Base-by-base conservation (phyloP, 192 early-diverging fungal genomes). In the Entomortierella lignicola region DNA sequence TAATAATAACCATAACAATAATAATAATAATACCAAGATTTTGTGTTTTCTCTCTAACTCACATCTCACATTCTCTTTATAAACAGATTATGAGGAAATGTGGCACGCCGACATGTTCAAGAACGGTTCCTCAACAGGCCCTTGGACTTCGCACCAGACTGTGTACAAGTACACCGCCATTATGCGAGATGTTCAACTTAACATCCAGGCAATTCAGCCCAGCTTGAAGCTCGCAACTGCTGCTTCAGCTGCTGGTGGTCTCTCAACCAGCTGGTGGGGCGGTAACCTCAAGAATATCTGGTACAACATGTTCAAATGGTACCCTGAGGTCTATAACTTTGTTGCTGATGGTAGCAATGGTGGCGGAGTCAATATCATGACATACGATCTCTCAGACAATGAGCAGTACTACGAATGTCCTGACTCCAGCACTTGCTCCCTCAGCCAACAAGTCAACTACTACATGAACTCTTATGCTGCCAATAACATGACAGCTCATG, bases 261-360 rank as follows among this genome's bases (percentile, higher is more conserved):
- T 79, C 18, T 79, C 75, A 20, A 79, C 75, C 63, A 69, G 60
- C 68, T 79, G 75, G 75, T 79, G 75, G 75, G 75, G 75, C 10
- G 75, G 75, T 21, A 79, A 79, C 63, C 62, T 79, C 41, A 79
- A 79, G 75, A 79, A 79, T 67, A 79, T 79, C 43, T 79, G 75
- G 75, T 79, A 79, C 63, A 59, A 70, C 68, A 42, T 58, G 43
- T 39, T 55, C 67, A 58, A 60, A 41, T 79, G 75, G 75, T 79
- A 79, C 67, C 67, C 75, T 20, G 75, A 79, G 20, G 23, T 64
- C 63, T 79, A 79, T 63, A 70, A 55, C 68, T 70, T 65, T 23
- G 48, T 79, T 17, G 55, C 75, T 55, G 8, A 7, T 15, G 71
- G 71, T 12, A 39, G 47, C 30, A 79, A 79, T 56, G 51, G 56